Conservation (phyloP, 2,329 filamentous ascomycete species). For the Fusarium secorum region DNA sequence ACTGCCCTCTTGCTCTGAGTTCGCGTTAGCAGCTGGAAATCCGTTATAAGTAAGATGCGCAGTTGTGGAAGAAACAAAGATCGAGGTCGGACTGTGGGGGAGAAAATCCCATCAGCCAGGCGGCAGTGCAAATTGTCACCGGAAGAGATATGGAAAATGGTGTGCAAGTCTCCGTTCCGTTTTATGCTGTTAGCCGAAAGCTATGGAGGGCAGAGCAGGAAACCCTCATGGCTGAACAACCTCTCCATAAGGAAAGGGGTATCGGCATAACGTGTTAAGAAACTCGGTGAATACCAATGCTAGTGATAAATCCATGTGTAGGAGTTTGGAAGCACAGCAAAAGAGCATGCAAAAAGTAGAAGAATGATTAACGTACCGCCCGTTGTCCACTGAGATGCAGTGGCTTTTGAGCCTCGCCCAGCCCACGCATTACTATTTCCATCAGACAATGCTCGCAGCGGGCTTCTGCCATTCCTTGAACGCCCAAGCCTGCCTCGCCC, state of each 20-base stretch:
- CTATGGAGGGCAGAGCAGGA: not conserved
- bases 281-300: not conserved
- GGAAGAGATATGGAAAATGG: not conserved
- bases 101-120: not conserved
- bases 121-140: not conserved
- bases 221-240: not conserved
- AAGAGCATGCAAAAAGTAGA: not conserved
- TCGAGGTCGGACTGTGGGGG: not conserved
- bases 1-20: conserved; percentile 55
- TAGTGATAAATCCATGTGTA: not conserved
- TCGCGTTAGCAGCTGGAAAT: conserved; percentile 15
- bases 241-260: not conserved
- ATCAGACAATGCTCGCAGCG: conserved; percentile 67
- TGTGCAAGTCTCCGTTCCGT: not conserved
- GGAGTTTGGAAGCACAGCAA: not conserved
- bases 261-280: not conserved
- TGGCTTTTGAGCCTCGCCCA: conserved; percentile 56
- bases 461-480: conserved; percentile 66
- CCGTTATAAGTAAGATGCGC: not conserved
- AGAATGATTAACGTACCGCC: conserved; percentile 52
- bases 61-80: not conserved
- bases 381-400: conserved; percentile 55
- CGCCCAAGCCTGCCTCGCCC: conserved; percentile 86
- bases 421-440: conserved; percentile 65
- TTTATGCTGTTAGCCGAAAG: conserved; percentile 1